Evolutionary conservation across 495 filamentous ascomycete genomes (phyloP).

Genomic region (Parachaetomium inaequale): DNA sequence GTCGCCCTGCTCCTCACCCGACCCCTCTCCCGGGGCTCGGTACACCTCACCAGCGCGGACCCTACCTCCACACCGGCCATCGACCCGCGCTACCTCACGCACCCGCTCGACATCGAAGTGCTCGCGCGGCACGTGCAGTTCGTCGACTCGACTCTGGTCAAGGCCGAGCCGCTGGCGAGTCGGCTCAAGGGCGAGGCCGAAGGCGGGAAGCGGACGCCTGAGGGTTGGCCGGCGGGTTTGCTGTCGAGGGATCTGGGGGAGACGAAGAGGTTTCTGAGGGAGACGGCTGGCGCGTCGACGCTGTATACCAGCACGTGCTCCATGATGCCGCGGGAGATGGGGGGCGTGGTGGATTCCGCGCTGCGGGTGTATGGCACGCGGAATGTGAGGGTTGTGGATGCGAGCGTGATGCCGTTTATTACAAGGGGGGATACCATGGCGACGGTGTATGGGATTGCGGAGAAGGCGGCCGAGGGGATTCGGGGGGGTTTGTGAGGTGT

Average conservation of each 20-base stretch:
- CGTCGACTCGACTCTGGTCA: constrained; percentile 28
- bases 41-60: constrained; percentile 44
- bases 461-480: constrained; percentile 8
- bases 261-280: constrained; percentile 24
- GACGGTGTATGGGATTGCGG: constrained; percentile 8
- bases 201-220: constrained; percentile 1
- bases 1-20: constrained; percentile 33
- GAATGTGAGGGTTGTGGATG: constrained; percentile 9
- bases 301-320: constrained; percentile 30
- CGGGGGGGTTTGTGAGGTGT: constrained; percentile 1
- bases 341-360: constrained; percentile 14
- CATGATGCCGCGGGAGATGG: constrained; percentile 27
- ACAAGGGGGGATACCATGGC: not conserved
- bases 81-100: constrained; percentile 50
- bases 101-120: constrained; percentile 47
- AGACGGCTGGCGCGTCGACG: constrained; percentile 23
- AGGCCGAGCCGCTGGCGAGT: constrained; percentile 32
- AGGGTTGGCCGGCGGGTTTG: constrained; percentile 1
- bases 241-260: constrained; percentile 18
- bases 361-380: constrained; percentile 14
- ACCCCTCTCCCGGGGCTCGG: constrained; percentile 50
- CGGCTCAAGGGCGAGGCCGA: not conserved
- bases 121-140: constrained; percentile 38
- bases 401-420: constrained; percentile 6
- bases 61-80: constrained; percentile 30